These are phyloP conservation scores for Cucurbita maxima DNA, from an alignment of 306 rosid genomes.

Conservation along the genomic window DNA sequence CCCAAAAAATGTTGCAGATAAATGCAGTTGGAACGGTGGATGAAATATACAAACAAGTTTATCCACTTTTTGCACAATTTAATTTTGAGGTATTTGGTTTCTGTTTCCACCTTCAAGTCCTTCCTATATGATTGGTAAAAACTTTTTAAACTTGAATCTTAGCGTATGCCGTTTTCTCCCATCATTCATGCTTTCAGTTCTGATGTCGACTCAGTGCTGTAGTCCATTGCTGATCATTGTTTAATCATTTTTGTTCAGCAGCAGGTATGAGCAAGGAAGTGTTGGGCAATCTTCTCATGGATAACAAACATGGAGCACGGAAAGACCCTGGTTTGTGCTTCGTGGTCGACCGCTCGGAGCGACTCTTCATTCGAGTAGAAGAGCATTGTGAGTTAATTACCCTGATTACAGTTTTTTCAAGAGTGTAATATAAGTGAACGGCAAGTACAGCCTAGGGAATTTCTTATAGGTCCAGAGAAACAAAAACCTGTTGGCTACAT, in stretches of 20 bases:
- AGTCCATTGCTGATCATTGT: background rate
- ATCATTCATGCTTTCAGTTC: background rate
- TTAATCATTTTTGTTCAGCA: constrained; percentile 2
- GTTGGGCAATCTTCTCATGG: background rate
- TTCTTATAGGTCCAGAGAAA: background rate
- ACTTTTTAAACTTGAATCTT: background rate
- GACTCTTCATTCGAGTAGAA: background rate
- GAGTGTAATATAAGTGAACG: background rate
- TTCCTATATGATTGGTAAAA: background rate
- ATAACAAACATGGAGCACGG: background rate
- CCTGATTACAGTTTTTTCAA: background rate
- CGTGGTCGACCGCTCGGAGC: background rate
- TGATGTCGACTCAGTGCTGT: background rate
- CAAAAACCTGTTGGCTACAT: background rate
- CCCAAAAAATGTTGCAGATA: constrained; percentile 35
- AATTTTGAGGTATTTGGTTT: constrained; percentile 34
- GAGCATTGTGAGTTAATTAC: background rate
- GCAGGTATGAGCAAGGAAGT: background rate
- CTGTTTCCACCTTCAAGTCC: background rate
- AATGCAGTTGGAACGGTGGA: constrained; percentile 70
- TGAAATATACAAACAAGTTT: constrained; percentile 77
- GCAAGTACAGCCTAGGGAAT: background rate
- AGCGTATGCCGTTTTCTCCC: background rate
- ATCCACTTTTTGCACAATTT: constrained; percentile 39
- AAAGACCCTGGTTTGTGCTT: background rate